Percentiles rank a stretch among this genome's conserved stretches.
Evolutionary conservation across 306 rosid genomes (phyloP).

Genomic region (Prunus campanulata): DNA sequence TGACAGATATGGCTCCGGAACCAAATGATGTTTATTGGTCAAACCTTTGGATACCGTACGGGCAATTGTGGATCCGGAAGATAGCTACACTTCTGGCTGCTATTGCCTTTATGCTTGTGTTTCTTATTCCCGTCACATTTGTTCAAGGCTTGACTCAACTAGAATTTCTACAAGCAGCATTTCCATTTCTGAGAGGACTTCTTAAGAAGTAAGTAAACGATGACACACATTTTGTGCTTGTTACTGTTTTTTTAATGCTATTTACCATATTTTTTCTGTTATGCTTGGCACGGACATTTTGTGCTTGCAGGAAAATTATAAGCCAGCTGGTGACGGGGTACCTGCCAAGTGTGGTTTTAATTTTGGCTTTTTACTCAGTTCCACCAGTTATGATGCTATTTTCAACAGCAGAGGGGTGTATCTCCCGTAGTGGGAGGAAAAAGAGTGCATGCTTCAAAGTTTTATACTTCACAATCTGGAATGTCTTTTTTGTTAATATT

Average conservation of each 20-base stretch:
- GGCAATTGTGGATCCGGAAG: conserved; percentile 88
- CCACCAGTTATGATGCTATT: conserved; percentile 83
- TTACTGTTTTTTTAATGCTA: neutral
- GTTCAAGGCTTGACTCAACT: conserved; percentile 91
- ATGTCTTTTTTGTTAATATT: conserved; percentile 83
- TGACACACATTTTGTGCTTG: neutral
- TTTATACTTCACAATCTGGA: conserved; percentile 89
- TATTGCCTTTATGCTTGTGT: conserved; percentile 64
- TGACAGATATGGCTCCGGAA: conserved; percentile 81
- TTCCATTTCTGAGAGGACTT: conserved; percentile 68
- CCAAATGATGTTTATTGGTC: conserved; percentile 92
- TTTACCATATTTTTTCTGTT: neutral
- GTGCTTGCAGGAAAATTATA: conserved; percentile 53
- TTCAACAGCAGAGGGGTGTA: conserved; percentile 72
- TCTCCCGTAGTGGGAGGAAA: conserved; percentile 90
- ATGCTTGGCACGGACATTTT: neutral
- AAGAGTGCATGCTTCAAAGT: conserved; percentile 86
- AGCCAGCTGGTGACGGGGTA: conserved; percentile 81
- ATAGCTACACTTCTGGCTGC: conserved; percentile 63
- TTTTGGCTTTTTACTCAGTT: conserved; percentile 56
- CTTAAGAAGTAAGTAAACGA: conserved; percentile 51
- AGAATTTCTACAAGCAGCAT: conserved; percentile 52
- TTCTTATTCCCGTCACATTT: conserved; percentile 76
- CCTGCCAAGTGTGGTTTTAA: conserved; percentile 87
- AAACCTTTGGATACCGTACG: conserved; percentile 82